Conservation (phyloP, 2,329 filamentous ascomycete species). For the Bipolaris gigantea region DNA sequence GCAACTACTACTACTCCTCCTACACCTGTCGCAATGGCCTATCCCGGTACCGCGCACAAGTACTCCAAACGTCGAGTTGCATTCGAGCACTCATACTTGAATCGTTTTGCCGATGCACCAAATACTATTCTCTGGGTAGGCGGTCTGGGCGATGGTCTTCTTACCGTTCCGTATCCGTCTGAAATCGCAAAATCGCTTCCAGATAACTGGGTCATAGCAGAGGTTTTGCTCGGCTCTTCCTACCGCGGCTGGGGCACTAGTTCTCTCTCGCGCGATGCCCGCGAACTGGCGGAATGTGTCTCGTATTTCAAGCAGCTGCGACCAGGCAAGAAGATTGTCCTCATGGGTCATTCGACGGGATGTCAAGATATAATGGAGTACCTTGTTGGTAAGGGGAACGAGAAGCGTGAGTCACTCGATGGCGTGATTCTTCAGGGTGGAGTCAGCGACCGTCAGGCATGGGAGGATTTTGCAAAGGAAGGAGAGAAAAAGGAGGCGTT, state of each 20-base stretch:
- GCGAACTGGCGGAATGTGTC: constrained; percentile 57
- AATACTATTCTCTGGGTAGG: constrained; percentile 71
- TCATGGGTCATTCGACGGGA: constrained; percentile 71
- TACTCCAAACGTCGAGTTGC: constrained; percentile 48
- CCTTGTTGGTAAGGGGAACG: constrained; percentile 42
- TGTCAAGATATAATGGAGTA: constrained; percentile 71
- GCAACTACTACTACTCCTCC: too few relatives aligned
- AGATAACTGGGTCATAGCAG: constrained; percentile 57
- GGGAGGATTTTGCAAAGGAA: constrained; percentile 43
- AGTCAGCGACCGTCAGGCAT: constrained; percentile 73
- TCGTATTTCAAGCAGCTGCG: constrained; percentile 51
- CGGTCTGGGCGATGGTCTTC: constrained; percentile 70
- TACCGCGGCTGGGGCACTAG: constrained; percentile 59
- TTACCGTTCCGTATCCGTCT: constrained; percentile 63
- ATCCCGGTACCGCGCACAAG: constrained; percentile 47
- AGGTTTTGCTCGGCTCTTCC: constrained; percentile 55
- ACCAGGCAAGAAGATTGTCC: constrained; percentile 58
- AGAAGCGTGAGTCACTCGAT: constrained; percentile 60
- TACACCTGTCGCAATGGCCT: constrained; percentile 27
- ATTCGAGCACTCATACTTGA: constrained; percentile 49
- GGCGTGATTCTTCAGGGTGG: constrained; percentile 80
- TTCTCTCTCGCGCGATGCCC: constrained; percentile 57
- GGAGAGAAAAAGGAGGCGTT: constrained; percentile 7
- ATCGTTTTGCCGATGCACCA: constrained; percentile 21
- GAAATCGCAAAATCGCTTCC: constrained; percentile 53